Percentiles rank a stretch among this genome's conserved stretches.
phyloP scores from a whole-genome alignment of 371 early-diverging fungal genomes.

The Mucor mucedo region DNA sequence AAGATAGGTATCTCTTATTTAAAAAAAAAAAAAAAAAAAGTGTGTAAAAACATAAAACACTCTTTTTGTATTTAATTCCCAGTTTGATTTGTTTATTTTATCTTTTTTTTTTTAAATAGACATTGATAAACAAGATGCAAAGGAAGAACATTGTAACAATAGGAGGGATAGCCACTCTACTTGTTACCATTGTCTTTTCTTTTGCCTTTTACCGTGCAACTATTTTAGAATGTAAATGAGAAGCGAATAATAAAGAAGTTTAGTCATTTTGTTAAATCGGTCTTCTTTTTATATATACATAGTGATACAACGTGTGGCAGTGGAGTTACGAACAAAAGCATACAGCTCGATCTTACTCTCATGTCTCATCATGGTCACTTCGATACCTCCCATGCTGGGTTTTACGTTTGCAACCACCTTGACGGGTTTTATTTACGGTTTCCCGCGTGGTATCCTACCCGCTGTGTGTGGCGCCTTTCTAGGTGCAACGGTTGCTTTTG shows the following conservation, averaged over 20 bases:
- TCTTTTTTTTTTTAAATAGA: neutral
- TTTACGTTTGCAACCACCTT: conserved; percentile 42
- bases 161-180: conserved; percentile 1
- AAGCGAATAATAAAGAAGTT: neutral
- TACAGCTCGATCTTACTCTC: conserved; percentile 33
- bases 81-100: neutral
- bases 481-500: conserved; percentile 33
- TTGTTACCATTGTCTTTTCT: neutral
- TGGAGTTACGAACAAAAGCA: conserved; percentile 36
- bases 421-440: conserved; percentile 44
- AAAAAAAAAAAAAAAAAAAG: no score
- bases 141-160: conserved; percentile 14
- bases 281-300: neutral
- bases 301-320: conserved; percentile 44
- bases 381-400: conserved; percentile 48
- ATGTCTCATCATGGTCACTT: conserved; percentile 31
- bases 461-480: conserved; percentile 39
- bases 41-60: neutral
- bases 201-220: conserved; percentile 16
- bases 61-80: neutral
- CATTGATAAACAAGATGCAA: conserved; percentile 1
- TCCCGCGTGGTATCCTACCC: conserved; percentile 27
- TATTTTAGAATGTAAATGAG: conserved; percentile 17
- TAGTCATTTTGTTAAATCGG: neutral
- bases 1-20: no score